Base-by-base conservation (phyloP, 1,139 yeast species). In the Geotrichum klebahnii region DNA sequence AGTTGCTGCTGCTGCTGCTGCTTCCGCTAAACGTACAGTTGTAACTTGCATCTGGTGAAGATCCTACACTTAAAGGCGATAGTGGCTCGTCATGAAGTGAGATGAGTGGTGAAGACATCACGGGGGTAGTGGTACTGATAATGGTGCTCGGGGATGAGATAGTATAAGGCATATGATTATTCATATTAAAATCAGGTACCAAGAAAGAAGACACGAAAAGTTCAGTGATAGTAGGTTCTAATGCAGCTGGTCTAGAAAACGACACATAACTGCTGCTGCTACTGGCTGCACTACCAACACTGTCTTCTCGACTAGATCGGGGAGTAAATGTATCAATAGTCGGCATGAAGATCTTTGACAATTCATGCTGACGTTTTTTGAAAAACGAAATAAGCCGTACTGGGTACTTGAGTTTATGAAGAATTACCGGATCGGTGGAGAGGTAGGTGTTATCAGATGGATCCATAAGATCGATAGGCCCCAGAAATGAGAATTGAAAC, bases 401-500 rank as follows among this genome's bases (percentile, higher is more conserved):
- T 3, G 72, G 41, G 17, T 37, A 37, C 17, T 37, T 23, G 14
- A 37, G 31, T 12, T 16, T 8, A 16, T 23, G 9, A 12, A 9
- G 16, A 19, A 37, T n/a, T 12, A n/a, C 9, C 5, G 12, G 41
- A 17, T 22, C 31, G 12, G 41, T 23, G 17, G 23, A 2, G n/a
- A 12, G 9, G 12, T 23, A 9, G 23, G n/a, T 17, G 38, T 26
- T 35, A 14, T n/a, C 8, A 6, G 19, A 23, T 66, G 67, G 37
- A 63, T 64, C 39, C 31, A 23, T 37, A 17, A 64, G 55, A 12
- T 63, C 66, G 16, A 64, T 59, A 5, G 68, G 68, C 3, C 72
- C 73, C 50, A 63, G 62, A 55, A 69, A 70, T 0, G 72, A 68
- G 53, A 63, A 62, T 37, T 67, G 63, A 57, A 68, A 70, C 39